A percentile compares a stretch with the other conserved stretches of the same genome.
phyloP scores from a whole-genome alignment of 2,329 filamentous ascomycete genomes.

The Cytospora chrysosperma region DNA sequence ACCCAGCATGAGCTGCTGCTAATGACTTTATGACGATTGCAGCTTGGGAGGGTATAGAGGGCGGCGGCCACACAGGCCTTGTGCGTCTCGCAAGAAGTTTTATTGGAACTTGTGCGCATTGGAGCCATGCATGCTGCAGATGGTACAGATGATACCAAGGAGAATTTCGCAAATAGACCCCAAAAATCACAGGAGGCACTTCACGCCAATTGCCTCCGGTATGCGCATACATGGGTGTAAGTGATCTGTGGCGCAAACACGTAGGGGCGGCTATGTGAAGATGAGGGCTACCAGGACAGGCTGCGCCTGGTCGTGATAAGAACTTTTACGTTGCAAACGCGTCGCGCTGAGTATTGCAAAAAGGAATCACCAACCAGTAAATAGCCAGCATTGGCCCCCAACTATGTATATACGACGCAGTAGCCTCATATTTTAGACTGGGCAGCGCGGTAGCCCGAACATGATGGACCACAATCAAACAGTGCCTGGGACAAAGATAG shows the following conservation, averaged over 20 bases:
- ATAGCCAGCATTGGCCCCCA: neutral
- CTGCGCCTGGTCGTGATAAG: neutral
- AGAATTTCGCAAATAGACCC: conserved; percentile 6
- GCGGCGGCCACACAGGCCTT: neutral
- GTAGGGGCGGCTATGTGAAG: neutral
- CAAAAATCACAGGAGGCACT: neutral
- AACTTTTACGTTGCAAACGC: conserved; percentile 3
- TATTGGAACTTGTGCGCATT: neutral
- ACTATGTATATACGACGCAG: neutral
- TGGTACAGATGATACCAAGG: neutral
- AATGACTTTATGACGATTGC: neutral
- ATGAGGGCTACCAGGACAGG: neutral
- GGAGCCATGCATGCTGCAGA: neutral
- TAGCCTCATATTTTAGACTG: neutral
- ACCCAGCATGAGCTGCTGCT: conserved; percentile 3
- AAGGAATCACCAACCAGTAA: neutral
- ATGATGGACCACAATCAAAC: neutral
- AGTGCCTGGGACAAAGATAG: conserved; percentile 14
- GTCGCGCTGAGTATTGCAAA: neutral
- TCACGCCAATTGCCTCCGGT: neutral
- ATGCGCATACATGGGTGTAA: neutral
- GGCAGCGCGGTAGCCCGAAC: conserved; percentile 5
- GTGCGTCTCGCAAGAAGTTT: neutral
- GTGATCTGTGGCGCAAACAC: neutral
- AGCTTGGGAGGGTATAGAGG: neutral